These are phyloP conservation scores for Fusarium sp. DNA, from an alignment of 2,329 filamentous ascomycete species.

Conservation along the genomic window DNA sequence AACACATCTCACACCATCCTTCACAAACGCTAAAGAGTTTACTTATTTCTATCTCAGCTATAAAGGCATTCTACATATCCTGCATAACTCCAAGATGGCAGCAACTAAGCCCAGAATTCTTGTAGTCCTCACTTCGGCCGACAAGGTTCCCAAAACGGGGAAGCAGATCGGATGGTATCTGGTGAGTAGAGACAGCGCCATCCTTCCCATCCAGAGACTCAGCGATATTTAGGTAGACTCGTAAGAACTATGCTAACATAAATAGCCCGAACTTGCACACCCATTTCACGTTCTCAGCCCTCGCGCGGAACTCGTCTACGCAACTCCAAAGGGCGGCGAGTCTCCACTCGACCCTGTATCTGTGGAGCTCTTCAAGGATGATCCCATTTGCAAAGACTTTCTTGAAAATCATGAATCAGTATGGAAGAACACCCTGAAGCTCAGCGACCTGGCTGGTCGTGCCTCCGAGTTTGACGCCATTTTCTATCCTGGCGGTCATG, in stretches of 20 bases:
- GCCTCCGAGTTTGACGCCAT: neutral
- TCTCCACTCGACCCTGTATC: slow-evolving; percentile 4
- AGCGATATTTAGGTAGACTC: accelerated
- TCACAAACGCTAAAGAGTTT: accelerated
- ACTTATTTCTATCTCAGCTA: accelerated
- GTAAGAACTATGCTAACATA: accelerated
- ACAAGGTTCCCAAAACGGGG: neutral
- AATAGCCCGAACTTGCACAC: neutral
- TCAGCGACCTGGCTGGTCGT: neutral
- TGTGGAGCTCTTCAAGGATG: neutral
- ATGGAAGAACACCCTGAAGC: neutral
- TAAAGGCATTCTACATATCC: accelerated
- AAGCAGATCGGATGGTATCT: slow-evolving; percentile 8
- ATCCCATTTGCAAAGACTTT: neutral
- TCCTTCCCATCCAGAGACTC: accelerated
- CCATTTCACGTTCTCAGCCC: neutral
- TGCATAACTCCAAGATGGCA: neutral
- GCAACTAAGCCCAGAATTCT: neutral
- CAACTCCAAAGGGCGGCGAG: neutral
- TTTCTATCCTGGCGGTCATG: neutral
- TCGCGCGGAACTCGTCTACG: neutral
- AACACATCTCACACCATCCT: neutral
- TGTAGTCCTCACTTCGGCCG: neutral
- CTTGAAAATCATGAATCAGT: neutral
- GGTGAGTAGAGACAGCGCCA: neutral